Evolutionary conservation across 106 monocot genomes (phyloP), one percentile per base, ranked within the genome.

Genomic region (Platanthera zijinensis): DNA sequence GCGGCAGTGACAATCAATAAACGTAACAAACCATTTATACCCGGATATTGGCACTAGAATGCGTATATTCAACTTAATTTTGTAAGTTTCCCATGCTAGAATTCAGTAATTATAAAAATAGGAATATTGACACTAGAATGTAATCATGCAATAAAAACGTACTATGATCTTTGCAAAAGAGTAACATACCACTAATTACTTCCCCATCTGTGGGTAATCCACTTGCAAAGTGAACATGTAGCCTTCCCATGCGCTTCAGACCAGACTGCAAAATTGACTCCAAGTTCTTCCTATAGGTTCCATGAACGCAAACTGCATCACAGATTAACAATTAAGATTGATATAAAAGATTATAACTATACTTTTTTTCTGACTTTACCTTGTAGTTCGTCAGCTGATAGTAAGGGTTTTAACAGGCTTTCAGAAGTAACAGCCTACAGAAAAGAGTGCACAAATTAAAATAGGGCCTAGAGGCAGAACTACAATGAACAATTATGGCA

Each of bases 151-250:
- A 66, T 30, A 66, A 8, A 66, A 32, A 12, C 32, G 28, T 11
- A 66, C 25, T 66, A 66, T 32, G 0, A 6, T 30, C 30, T 30
- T 13, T 17, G 18, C 12, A 10, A 30, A 12, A 66, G 66, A 21
- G 66, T 66, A 12, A 32, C 70, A 70, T 94, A 94, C 97, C 97
- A 50, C 97, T 97, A 73, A 94, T 86, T 61, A 97, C 91, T 89
- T 87, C 78, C 0, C 94, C 97, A 87, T 92, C 91, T 19, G 87
- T 81, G 0, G 97, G 97, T 78, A 97, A 89, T 49, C 94, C 93
- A 78, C 91, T 82, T 69, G 97, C 86, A 74, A 97, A 97, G 61
- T 97, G 97, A 15, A 94, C 89, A 76, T 97, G 97, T 63, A 97
- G 73, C 54, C 97, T 91, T 69, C 79, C 51, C 97, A 97, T 97